These are phyloP conservation scores for Myriosclerotinia duriaeana DNA, from an alignment of 2,329 filamentous ascomycete genomes.

Conservation along the genomic window DNA sequence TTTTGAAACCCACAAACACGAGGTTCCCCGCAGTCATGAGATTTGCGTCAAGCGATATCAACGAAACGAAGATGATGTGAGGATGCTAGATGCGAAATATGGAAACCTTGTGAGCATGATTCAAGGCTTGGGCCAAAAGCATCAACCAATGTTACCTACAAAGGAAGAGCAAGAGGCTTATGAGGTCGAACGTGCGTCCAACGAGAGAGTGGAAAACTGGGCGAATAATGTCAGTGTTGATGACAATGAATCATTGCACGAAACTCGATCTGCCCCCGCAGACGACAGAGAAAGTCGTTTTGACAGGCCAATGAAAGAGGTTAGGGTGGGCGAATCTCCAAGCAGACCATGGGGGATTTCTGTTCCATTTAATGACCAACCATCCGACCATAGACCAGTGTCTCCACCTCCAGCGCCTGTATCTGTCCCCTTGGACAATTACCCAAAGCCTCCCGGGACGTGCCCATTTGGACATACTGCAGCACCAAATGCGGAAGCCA, in stretches of 20 bases:
- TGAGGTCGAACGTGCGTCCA: constrained; percentile 53
- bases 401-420: constrained; percentile 58
- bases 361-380: constrained; percentile 61
- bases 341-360: constrained; percentile 91
- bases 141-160: constrained; percentile 79
- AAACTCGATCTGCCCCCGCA: constrained; percentile 44
- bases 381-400: constrained; percentile 46
- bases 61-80: constrained; percentile 79
- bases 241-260: constrained; percentile 44
- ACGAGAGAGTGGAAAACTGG: constrained; percentile 81
- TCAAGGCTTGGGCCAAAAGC: constrained; percentile 80
- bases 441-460: constrained; percentile 32
- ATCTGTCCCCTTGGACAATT: constrained; percentile 32
- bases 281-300: constrained; percentile 71
- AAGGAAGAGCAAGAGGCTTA: constrained; percentile 45
- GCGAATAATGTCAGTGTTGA: constrained; percentile 70
- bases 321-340: constrained; percentile 90
- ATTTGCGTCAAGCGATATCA: constrained; percentile 89
- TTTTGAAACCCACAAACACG: constrained; percentile 92
- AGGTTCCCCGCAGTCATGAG: constrained; percentile 89
- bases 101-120: constrained; percentile 88
- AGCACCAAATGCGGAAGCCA: constrained; percentile 16
- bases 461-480: constrained; percentile 44
- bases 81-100: constrained; percentile 90
- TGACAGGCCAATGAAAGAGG: constrained; percentile 80